Base-by-base conservation (phyloP, 2,329 filamentous ascomycete genomes). In the Curvularia spicifera region DNA sequence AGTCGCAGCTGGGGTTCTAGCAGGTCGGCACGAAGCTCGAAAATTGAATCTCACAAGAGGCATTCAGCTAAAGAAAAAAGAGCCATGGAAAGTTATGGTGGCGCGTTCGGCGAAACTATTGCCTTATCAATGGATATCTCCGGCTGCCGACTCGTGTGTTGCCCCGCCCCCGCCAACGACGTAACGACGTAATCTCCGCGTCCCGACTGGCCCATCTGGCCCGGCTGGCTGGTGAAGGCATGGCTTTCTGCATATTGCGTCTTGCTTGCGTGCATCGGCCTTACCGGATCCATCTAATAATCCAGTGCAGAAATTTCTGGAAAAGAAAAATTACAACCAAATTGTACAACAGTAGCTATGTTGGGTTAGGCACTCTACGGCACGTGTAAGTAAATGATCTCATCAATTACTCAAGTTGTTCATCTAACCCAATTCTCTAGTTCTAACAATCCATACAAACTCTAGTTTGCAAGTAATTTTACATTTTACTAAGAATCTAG, bases 11-110 rank as follows among this genome's bases (percentile, higher is more conserved):
- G 60, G 29, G 39, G 54, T 59, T 51, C 56, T 59, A 43, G 62
- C 44, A 43, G 66, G 49, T 49, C 59, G 61, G 51, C 71, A 74
- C 45, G 71, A 66, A 53, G 66, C 71, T 65, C 67, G 55, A 12
- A 73, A 49, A 10, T 63, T 66, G 46, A 72, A 75, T 50, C 60
- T 68, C 47, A 75, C 67, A 15, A 53, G 54, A 68, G 70, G 69
- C 72, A 76, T 75, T 50, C 59, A 73, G 47, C 13, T 24, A 31
- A 18, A 39, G 26, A 47, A 44, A 47, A 53, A 47, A 51, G 46
- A 22, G 33, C 20, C 20, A 18, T 35, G 1, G 51, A 37, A 39
- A 42, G 29, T 18, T 55, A 45, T 24, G 45, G 56, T 40, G 51
- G 51, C 43, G 47, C 47, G 31, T 33, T 50, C 51, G 51, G 42